phyloP scores from a whole-genome alignment of 2,329 filamentous ascomycete genomes.

The Ceratocystis eucalypticola region DNA sequence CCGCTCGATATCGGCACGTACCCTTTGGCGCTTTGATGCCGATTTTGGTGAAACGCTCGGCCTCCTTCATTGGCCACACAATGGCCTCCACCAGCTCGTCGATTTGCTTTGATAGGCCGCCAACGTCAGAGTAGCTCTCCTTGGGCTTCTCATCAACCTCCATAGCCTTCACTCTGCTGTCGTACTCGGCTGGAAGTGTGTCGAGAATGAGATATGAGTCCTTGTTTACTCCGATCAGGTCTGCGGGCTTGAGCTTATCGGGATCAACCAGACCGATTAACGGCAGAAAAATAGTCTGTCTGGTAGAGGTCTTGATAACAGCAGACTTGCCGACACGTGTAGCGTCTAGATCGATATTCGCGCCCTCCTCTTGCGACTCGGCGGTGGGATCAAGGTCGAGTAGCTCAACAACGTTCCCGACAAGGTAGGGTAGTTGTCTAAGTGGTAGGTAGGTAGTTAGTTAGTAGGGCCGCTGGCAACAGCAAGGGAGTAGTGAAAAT shows the following conservation, averaged over 20 bases:
- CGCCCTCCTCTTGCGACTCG: conserved; percentile 92
- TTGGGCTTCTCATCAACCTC: conserved; percentile 99
- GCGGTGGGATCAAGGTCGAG: conserved; percentile 91
- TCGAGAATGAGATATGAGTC: conserved; percentile 96
- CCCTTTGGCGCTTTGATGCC: conserved; percentile 99
- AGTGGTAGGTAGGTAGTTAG: neutral
- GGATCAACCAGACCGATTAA: conserved; percentile 95
- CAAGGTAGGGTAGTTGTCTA: conserved; percentile 94
- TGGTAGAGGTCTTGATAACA: conserved; percentile 97
- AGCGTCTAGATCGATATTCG: conserved; percentile 95
- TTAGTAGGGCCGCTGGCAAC: neutral
- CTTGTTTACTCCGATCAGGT: conserved; percentile 97
- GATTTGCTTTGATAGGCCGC: conserved; percentile 96
- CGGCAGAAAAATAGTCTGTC: conserved; percentile 96
- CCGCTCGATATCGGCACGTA: conserved; percentile 33
- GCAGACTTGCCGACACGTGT: conserved; percentile 95
- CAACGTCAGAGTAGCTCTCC: conserved; percentile 96
- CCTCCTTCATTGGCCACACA: conserved; percentile 99
- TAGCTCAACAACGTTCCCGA: conserved; percentile 95
- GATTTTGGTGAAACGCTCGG: conserved; percentile 98
- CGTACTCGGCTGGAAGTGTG: conserved; percentile 92
- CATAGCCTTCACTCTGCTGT: conserved; percentile 98
- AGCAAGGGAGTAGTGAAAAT: too few species aligned
- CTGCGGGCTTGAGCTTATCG: conserved; percentile 84
- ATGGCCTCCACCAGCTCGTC: conserved; percentile 97